phyloP scores from a whole-genome alignment of 75 land plant genomes.

The Ceratopteris richardii region DNA sequence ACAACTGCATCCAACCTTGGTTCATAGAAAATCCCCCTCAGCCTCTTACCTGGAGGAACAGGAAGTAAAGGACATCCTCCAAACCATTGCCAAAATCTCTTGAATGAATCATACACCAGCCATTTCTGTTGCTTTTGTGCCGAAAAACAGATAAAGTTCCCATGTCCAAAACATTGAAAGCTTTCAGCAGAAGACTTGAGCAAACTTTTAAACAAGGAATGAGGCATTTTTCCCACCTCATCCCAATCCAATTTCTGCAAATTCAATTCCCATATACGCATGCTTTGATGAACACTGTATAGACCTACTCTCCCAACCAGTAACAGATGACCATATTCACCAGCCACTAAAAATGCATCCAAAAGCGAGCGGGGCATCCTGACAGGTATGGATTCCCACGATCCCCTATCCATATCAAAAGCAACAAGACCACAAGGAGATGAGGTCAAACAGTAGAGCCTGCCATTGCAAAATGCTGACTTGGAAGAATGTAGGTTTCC shows the following conservation, averaged over 20 bases:
- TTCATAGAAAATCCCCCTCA: conserved; percentile 65
- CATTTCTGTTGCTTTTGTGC: conserved; percentile 68
- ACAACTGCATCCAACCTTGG: conserved; percentile 61
- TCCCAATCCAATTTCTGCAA: conserved; percentile 47
- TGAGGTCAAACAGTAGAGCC: conserved; percentile 50
- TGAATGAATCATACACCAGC: conserved; percentile 59
- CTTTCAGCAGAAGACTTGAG: conserved; percentile 64
- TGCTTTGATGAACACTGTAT: conserved; percentile 56
- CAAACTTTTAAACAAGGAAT: conserved; percentile 44
- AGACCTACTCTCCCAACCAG: conserved; percentile 65
- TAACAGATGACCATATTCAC: conserved; percentile 32
- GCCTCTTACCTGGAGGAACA: conserved; percentile 20
- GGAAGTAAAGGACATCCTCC: conserved; percentile 55
- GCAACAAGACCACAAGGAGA: conserved; percentile 63
- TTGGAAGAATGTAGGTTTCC: conserved; percentile 63
- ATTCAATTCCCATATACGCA: conserved; percentile 74
- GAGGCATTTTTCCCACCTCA: conserved; percentile 71
- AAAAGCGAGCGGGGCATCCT: conserved; percentile 54
- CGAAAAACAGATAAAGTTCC: conserved; percentile 61
- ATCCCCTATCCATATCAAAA: conserved; percentile 47
- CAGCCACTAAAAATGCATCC: conserved; percentile 63
- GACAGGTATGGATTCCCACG: conserved; percentile 59
- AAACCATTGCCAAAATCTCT: conserved; percentile 68
- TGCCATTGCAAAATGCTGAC: conserved; percentile 64
- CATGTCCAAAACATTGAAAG: conserved; percentile 79